Percentiles rank a stretch among this genome's conserved stretches.
These are phyloP conservation scores for Lactifluus echinatus DNA, from an alignment of 768 basidiomycete species.

Conservation along the genomic window DNA sequence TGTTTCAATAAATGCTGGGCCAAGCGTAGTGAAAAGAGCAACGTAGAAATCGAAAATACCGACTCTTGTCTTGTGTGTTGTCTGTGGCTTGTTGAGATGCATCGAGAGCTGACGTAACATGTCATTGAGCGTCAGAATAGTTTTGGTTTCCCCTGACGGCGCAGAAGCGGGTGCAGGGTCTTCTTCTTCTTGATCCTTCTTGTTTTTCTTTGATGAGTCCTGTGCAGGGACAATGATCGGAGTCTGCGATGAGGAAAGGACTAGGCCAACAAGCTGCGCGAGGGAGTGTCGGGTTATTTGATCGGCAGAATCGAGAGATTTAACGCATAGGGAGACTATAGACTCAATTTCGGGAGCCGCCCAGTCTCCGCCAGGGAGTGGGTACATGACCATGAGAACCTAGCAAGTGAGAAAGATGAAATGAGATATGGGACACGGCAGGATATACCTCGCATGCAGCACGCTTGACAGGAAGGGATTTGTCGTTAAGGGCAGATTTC, in stretches of 20 bases:
- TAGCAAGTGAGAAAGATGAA: slow-evolving; percentile 25
- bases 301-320: slow-evolving; percentile 74
- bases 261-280: slow-evolving; percentile 70
- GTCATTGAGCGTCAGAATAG: slow-evolving; percentile 62
- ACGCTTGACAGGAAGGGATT: slow-evolving; percentile 77
- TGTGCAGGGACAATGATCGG: slow-evolving; percentile 41
- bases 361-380: slow-evolving; percentile 45
- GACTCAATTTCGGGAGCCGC: slow-evolving; percentile 68
- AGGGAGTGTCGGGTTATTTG: slow-evolving; percentile 75
- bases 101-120: slow-evolving; percentile 77
- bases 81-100: slow-evolving; percentile 68
- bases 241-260: slow-evolving; percentile 77
- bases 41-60: slow-evolving; percentile 88
- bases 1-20: slow-evolving; percentile 65
- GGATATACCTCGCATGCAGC: slow-evolving; percentile 62
- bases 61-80: slow-evolving; percentile 63
- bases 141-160: slow-evolving; percentile 49
- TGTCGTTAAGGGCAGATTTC: slow-evolving; percentile 67
- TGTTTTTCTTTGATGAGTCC: slow-evolving; percentile 54
- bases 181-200: slow-evolving; percentile 49
- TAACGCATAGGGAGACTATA: slow-evolving; percentile 56
- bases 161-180: slow-evolving; percentile 42
- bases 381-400: slow-evolving; percentile 52
- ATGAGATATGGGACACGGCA: neutral
- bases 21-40: slow-evolving; percentile 66